Evolutionary conservation across 495 filamentous ascomycete species (phyloP), one percentile per base, ranked within the genome.

Genomic region (Neurospora sp.): DNA sequence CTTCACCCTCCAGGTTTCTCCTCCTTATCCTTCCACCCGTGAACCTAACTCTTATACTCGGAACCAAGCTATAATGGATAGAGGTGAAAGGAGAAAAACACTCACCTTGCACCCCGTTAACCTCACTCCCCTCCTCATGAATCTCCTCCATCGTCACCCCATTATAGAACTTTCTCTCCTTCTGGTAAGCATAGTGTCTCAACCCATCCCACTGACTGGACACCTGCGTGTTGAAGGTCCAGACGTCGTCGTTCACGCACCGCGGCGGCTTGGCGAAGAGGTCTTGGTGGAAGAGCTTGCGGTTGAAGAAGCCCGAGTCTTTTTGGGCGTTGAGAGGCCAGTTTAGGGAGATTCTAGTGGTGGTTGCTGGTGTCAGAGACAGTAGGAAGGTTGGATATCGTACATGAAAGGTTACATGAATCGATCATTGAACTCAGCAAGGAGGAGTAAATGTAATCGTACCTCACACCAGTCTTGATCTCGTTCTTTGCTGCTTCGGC

Each of bases 221-320:
- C 19, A 81, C 78, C 82, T 91, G 89, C 15, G 89, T 85, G 78
- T 92, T 91, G 76, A 92, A 88, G 15, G 82, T 84, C 83, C 88
- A 84, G 28, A 87, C 77, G 78, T 90, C 88, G 76, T 90, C 89
- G 72, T 90, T 90, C 39, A 89, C 85, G 28, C 75, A 74, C 48
- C 79, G 75, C 39, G 79, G 78, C 15, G 76, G 71, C 77, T 83
- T 84, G 37, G 77, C 75, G 70, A 81, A 78, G 28, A 86, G 70
- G 9, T 83, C 71, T 74, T 85, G 82, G 70, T 84, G 78, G 74
- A 86, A 85, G 24, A 74, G 71, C 24, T 78, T 74, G 11, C 85
- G 79, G 74, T 75, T 39, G 76, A 85, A 84, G 77, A 85, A 86
- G 36, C 78, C 69, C 3, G 72, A 43, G 8, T 80, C 62, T 5